Evolutionary conservation across 306 rosid genomes (phyloP), one percentile per base, ranked within the genome.

Genomic region (Leucaena leucocephala): DNA sequence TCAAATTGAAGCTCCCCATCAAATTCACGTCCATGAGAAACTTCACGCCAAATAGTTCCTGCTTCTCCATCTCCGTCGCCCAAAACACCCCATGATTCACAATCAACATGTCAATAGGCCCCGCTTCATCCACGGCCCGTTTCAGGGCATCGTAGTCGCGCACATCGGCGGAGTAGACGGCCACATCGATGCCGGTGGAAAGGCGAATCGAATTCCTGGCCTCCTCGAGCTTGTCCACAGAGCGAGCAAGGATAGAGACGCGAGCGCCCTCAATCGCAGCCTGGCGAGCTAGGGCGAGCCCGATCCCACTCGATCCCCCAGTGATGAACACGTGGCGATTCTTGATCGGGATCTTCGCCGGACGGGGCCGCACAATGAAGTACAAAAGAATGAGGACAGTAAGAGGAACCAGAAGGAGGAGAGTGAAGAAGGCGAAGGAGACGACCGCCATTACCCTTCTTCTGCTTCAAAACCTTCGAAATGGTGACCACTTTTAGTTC

Each of bases 231-330:
- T 87, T 91, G 11, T 62, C 64, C 5, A 17, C 21, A 0, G 98
- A 92, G 8, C 98, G 94, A 0, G 97, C 91, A 10, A 94, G 90
- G 85, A 92, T 91, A 54, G 97, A 92, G 77, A 94, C 97, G 6
- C 90, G 89, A 5, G 97, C 97, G 12, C 97, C 98, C 76, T 88
- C 94, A 7, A 82, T 35, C 2, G 97, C 95, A 16, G 98, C 98
- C 15, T 62, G 93, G 81, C 86, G 95, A 2, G 98, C 97, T 50
- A 94, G 86, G 43, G 97, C 97, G 5, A 95, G 97, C 0, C 98
- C 98, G 77, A 95, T 95, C 54, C 98, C 98, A 66, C 97, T 95
- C 8, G 98, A 95, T 78, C 97, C 98, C 1, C 98, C 96, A 7
- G 98, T 92, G 85, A 95, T 91, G 89, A 95, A 95, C 4, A 95